Base-by-base conservation (phyloP, 371 early-diverging fungal genomes). In the Mortierella sp. region DNA sequence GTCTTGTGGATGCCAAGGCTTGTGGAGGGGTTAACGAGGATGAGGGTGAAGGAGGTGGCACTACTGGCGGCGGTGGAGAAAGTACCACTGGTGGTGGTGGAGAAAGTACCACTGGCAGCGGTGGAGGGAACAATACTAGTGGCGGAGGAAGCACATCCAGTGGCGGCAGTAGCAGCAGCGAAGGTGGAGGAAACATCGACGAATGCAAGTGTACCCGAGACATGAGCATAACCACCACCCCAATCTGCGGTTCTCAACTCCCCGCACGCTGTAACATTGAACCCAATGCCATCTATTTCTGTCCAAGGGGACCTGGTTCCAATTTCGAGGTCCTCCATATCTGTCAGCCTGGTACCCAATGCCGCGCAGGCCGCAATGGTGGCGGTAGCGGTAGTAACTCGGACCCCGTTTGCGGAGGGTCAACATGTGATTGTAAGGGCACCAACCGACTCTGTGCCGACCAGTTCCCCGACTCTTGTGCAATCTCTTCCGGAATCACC, bases 351-450 rank as follows among this genome's bases (percentile, higher is more conserved):
- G 79, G 74, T 10, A 52, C 58, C 0, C 28, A 42, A 14, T 79
- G 79, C 14, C 19, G 47, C 4, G 11, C 63, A 8, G 4, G 13
- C 6, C 11, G 11, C 21, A 28, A 38, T 1, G 68, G 55, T 24
- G 50, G 48, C 42, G 42, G 42, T 38, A 38, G 42, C 42, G 42
- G 42, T 14, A 14, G 48, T 48, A 48, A 14, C 14, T 14, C 63
- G 1, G 63, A 60, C 34, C 63, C 76, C 24, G 4, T 55, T 26
- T 76, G 70, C n/a, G 70, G 70, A 10, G 44, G 3, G 2, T n/a
- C n/a, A 16, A 68, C 48, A 9, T 77, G 77, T 28, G 70, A 54
- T 44, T 77, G 77, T 55, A 70, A 44, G 24, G 77, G 77, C n/a
- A 19, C 26, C 28, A 42, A 26, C 19, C 26, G 14, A 11, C 24